Evolutionary conservation across 768 basidiomycete species (phyloP).

Genomic region (Boletus rubroflammeus): DNA sequence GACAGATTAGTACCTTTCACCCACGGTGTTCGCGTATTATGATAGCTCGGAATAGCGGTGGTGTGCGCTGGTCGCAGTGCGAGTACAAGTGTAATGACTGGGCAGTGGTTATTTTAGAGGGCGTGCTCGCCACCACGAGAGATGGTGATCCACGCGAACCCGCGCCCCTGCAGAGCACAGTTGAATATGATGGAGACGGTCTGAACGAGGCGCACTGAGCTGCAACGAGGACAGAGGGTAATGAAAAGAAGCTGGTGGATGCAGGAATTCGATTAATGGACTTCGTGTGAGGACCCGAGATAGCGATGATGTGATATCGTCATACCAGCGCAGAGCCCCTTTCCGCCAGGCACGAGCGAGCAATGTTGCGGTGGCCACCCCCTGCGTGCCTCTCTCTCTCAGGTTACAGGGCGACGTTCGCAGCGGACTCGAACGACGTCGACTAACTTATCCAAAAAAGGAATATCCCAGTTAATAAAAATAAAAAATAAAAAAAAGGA

Average conservation of each 20-base stretch:
- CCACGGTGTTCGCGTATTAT: not conserved
- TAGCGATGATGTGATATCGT: constrained; percentile 5
- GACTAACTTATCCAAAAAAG: not conserved
- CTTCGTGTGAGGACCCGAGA: not conserved
- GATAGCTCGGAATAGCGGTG: not conserved
- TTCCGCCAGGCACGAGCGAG: constrained; percentile 2
- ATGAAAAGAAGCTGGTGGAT: not conserved
- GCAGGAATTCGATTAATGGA: not conserved
- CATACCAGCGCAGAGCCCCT: not conserved
- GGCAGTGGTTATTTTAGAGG: constrained; percentile 1
- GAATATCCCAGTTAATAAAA: not conserved
- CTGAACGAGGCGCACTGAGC: not conserved
- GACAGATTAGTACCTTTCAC: not conserved
- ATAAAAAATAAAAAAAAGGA: constrained; percentile 1
- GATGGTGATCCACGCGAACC: constrained; percentile 12
- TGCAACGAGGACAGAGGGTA: constrained; percentile 4
- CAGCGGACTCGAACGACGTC: not conserved
- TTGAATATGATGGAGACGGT: not conserved
- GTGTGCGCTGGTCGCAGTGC: not conserved
- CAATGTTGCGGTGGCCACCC: not conserved
- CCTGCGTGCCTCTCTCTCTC: not conserved
- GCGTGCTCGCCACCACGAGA: not conserved
- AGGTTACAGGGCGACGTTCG: constrained; percentile 4
- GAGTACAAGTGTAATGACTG: not conserved
- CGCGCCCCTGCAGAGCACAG: constrained; percentile 2